These are phyloP conservation scores for Galerina sulciceps DNA, from an alignment of 768 basidiomycete genomes.

Conservation along the genomic window DNA sequence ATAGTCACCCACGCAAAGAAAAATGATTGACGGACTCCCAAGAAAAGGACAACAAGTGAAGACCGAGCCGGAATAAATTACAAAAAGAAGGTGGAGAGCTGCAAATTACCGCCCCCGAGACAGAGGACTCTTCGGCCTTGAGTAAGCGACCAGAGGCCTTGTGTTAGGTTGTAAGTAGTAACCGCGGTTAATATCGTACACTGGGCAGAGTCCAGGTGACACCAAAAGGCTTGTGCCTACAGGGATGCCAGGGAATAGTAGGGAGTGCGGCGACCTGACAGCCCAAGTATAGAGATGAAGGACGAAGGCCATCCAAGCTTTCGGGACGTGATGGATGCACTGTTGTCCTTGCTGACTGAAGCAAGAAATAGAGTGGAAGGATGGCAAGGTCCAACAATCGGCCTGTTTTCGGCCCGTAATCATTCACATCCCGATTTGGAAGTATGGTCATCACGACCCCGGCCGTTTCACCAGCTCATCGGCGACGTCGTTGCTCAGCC, in stretches of 20 bases:
- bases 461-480: neutral
- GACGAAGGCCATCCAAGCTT: conserved; percentile 14
- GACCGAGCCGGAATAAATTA: neutral
- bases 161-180: neutral
- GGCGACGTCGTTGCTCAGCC: conserved; percentile 4
- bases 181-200: neutral
- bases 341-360: too few relatives aligned
- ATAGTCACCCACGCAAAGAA: conserved; percentile 14
- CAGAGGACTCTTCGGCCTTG: conserved; percentile 1
- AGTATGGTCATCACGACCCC: conserved; percentile 4
- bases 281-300: conserved; percentile 10
- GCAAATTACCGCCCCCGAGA: neutral
- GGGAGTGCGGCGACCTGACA: neutral
- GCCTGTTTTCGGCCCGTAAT: conserved; percentile 2
- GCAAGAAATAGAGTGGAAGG: neutral
- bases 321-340: conserved; percentile 10
- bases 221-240: neutral
- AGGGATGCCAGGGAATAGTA: too few relatives aligned
- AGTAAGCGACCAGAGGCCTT: conserved; percentile 2
- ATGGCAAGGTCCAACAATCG: neutral
- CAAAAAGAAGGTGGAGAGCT: conserved; percentile 3
- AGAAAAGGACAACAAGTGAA: conserved; percentile 10
- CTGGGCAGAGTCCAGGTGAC: neutral
- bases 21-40: conserved; percentile 16
- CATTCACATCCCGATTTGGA: conserved; percentile 5